Conservation (phyloP, 2,329 filamentous ascomycete species). For the Gyromitra esculenta region DNA sequence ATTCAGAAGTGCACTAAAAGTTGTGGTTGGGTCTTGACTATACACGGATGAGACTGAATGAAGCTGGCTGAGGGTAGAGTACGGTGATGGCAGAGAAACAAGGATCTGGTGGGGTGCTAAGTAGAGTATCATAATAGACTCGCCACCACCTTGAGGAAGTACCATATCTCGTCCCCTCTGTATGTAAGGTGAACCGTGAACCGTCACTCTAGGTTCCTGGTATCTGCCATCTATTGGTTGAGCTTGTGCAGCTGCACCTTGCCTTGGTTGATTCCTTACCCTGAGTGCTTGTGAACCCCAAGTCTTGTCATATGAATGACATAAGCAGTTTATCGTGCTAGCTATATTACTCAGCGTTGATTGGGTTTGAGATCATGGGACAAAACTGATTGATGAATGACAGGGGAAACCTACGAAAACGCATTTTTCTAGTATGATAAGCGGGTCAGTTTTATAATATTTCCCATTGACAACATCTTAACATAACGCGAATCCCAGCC, state of each 20-base stretch:
- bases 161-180: constrained; percentile 28
- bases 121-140: constrained; percentile 27
- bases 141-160: constrained; percentile 7
- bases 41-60: neutral
- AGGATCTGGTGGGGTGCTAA: constrained; percentile 8
- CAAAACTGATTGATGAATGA: neutral
- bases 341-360: neutral
- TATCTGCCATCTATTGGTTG: constrained; percentile 32
- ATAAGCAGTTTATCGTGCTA: constrained; percentile 29
- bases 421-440: too few species aligned
- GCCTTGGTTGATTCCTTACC: constrained; percentile 23
- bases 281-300: neutral
- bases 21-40: neutral
- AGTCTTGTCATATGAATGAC: constrained; percentile 14
- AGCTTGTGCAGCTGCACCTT: constrained; percentile 31
- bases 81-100: constrained; percentile 27
- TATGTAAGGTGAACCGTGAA: constrained; percentile 31
- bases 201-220: constrained; percentile 6
- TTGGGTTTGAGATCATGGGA: constrained; percentile 4
- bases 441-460: neutral
- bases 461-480: neutral
- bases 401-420: neutral
- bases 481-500: neutral
- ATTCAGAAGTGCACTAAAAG: neutral
- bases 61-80: constrained; percentile 11